Conservation (phyloP, 2,329 filamentous ascomycete genomes). For the Epichloe typhina region DNA sequence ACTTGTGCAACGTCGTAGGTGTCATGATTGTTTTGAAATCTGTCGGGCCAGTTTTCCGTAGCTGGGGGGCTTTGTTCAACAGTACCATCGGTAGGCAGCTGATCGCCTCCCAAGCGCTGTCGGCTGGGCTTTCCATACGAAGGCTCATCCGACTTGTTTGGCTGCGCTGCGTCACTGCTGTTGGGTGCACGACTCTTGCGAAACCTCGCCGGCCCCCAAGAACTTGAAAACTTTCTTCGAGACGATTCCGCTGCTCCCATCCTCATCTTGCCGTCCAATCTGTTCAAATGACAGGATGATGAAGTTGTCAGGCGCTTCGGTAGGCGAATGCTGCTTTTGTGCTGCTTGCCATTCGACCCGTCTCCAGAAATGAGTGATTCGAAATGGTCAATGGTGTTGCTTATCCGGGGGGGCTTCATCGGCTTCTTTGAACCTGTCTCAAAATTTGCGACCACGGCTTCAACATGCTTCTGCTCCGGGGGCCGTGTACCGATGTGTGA, state of each 20-base stretch:
- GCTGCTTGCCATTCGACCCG: background rate
- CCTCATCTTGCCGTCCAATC: background rate
- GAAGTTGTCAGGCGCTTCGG: background rate
- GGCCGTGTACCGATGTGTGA: background rate
- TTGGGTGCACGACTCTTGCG: background rate
- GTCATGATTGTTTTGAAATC: background rate
- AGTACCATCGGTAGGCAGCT: background rate
- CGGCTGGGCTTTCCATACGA: background rate
- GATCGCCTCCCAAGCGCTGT: background rate
- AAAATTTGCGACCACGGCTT: background rate
- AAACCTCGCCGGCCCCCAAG: conserved; percentile 5
- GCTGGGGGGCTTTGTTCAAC: background rate
- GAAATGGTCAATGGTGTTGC: conserved; percentile 5
- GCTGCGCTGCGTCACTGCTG: background rate
- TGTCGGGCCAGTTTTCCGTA: background rate
- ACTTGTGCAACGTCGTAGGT: background rate
- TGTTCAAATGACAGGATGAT: background rate
- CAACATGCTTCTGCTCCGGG: background rate
- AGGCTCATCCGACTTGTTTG: background rate
- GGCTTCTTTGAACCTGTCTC: background rate
- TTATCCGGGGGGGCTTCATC: background rate
- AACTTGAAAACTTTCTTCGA: conserved; percentile 3
- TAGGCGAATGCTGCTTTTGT: background rate
- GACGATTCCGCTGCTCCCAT: background rate
- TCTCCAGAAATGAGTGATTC: conserved; percentile 4